Base-by-base conservation (phyloP, 331 rosid species). In the Stylosanthes scabra region DNA sequence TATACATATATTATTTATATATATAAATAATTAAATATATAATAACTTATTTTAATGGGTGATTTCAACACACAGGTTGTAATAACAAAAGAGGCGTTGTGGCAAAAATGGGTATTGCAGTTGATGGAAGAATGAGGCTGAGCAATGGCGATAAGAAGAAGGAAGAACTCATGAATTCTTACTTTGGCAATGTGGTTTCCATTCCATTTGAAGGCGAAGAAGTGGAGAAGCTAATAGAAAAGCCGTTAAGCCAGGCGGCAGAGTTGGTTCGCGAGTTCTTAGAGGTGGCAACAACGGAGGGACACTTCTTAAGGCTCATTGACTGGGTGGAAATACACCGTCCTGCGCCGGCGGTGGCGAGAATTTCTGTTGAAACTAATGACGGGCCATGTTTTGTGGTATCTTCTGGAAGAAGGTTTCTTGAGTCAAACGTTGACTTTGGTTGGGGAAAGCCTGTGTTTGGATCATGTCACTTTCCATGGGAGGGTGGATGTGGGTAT, bases 261-360 rank as follows among this genome's bases (percentile, higher is more conserved):
- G 54, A 79, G 1, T 47, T 74, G 63, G 91, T 91, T 54, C 88
- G 81, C 0, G 71, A 79, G 8, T 76, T 91, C 31, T 51, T 91
- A 72, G 62, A 74, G 31, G 13, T 27, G 0, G 91, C 88, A 0
- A 77, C 37, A 65, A 89, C 80, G 0, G 73, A 84, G 75, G 95
- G 85, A 28, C 97, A 91, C 70, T 91, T 84, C 70, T 62, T 89
- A 12, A 87, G 89, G 8, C 74, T 91, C 7, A 81, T 89, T 45
- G 97, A 91, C 74, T 91, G 91, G 95, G 89, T 88, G 58, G 97
- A 91, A 78, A 83, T 78, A 0, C 92, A 87, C 8, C 83, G 90
- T 0, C 97, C 94, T 12, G 6, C 5, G 0, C 20, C 55, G 1
- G 55, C 55, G 6, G 14, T 49, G 55, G 12, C 55, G 4, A 49